These are phyloP conservation scores for Scedosporium minutisporum DNA, from an alignment of 2,329 filamentous ascomycete species.

Conservation along the genomic window DNA sequence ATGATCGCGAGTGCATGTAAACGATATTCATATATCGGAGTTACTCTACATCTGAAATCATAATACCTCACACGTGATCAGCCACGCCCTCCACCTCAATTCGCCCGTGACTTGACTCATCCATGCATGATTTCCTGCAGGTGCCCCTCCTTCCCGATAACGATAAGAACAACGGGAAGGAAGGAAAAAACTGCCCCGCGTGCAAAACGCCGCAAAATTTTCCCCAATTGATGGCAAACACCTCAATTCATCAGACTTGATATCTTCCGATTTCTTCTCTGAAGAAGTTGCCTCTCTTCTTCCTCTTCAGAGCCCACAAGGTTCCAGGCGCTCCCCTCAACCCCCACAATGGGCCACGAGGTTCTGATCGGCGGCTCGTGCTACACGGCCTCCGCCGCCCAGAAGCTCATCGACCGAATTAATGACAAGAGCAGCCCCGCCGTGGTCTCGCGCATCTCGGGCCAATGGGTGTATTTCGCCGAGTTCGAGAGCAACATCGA, in stretches of 20 bases:
- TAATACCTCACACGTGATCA: no score
- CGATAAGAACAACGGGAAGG: background rate
- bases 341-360: background rate
- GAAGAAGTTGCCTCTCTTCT: background rate
- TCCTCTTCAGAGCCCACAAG: background rate
- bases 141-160: background rate
- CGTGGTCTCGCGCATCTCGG: constrained; percentile 37
- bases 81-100: no score
- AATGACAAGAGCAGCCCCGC: constrained; percentile 17
- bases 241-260: background rate
- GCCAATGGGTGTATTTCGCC: constrained; percentile 57
- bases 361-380: background rate
- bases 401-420: constrained; percentile 2
- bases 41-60: no score
- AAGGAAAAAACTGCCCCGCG: constrained; percentile 1
- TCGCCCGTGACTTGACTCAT: no score
- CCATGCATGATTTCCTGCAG: no score
- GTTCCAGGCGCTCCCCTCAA: background rate
- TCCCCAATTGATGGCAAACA: background rate
- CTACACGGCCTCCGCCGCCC: background rate
- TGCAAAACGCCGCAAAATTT: background rate
- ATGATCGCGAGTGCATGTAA: no score
- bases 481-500: constrained; percentile 41
- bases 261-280: background rate
- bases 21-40: no score